These are phyloP conservation scores for Suillus discolor DNA, from an alignment of 768 basidiomycete species.

Conservation along the genomic window DNA sequence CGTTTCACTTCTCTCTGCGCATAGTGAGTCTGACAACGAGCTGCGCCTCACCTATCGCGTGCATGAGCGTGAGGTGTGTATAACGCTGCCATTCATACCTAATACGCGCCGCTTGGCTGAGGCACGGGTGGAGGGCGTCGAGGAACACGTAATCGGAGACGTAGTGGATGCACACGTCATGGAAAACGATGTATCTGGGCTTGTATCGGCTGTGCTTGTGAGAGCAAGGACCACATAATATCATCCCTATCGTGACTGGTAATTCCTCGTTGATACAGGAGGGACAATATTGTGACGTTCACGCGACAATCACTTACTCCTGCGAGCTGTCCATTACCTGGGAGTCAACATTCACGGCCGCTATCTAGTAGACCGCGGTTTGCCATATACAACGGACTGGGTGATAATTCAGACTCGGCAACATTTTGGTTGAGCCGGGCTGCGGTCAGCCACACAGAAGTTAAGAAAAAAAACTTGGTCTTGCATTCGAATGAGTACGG, in stretches of 20 bases:
- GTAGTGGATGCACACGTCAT: constrained; percentile 63
- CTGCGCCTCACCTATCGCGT: constrained; percentile 69
- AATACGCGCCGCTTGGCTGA: constrained; percentile 67
- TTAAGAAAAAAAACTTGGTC: no score
- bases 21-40: constrained; percentile 74
- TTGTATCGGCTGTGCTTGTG: constrained; percentile 62
- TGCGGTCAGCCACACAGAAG: no score
- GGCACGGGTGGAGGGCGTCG: constrained; percentile 54
- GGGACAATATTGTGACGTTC: not conserved
- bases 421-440: not conserved
- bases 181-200: constrained; percentile 63
- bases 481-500: no score
- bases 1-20: constrained; percentile 58
- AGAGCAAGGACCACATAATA: constrained; percentile 33
- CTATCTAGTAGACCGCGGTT: not conserved
- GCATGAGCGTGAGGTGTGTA: constrained; percentile 42
- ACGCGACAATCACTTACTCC: not conserved
- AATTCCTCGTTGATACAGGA: not conserved
- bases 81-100: constrained; percentile 68
- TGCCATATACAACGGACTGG: not conserved
- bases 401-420: not conserved
- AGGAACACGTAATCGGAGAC: constrained; percentile 59
- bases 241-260: not conserved
- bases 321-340: not conserved
- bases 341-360: not conserved